Conservation (phyloP, 2,329 filamentous ascomycete genomes). For the Phialophora verrucosa region DNA sequence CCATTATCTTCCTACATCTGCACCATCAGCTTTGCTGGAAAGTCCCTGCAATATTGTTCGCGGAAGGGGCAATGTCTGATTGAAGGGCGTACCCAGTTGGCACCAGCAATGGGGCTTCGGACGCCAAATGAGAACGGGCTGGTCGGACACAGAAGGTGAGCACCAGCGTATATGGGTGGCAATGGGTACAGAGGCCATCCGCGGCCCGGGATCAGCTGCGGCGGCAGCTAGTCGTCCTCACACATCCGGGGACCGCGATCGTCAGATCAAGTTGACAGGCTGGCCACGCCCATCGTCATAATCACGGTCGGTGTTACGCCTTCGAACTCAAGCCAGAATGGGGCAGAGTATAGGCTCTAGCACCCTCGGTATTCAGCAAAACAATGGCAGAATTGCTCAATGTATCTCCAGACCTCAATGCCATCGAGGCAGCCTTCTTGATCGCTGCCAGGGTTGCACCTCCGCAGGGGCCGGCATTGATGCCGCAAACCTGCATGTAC, state of each 20-base stretch:
- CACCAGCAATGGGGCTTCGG: too few relatives aligned
- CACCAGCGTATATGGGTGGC: not conserved
- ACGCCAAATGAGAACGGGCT: too few relatives aligned
- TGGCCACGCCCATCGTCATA: not conserved
- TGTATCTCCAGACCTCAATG: slow-evolving; percentile 48
- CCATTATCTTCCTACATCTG: too few relatives aligned
- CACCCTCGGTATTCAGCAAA: slow-evolving; percentile 70
- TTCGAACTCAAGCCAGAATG: not conserved
- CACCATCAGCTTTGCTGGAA: too few relatives aligned
- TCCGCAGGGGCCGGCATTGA: slow-evolving; percentile 68
- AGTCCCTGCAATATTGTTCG: too few relatives aligned
- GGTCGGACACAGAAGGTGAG: too few relatives aligned
- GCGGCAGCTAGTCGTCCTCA: not conserved
- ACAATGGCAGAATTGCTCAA: slow-evolving; percentile 63
- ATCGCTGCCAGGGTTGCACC: slow-evolving; percentile 63
- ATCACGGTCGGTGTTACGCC: not conserved
- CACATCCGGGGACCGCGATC: not conserved
- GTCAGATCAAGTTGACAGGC: not conserved
- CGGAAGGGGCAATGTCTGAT: too few relatives aligned
- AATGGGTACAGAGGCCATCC: not conserved
- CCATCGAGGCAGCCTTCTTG: slow-evolving; percentile 50
- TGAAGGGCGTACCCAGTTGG: too few relatives aligned
- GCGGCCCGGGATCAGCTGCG: not conserved
- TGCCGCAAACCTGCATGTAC: slow-evolving; percentile 56
- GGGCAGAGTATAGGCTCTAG: slow-evolving; percentile 59